phyloP scores from a whole-genome alignment of 1,284 basidiomycete species.

The Rugosomyces carneus region DNA sequence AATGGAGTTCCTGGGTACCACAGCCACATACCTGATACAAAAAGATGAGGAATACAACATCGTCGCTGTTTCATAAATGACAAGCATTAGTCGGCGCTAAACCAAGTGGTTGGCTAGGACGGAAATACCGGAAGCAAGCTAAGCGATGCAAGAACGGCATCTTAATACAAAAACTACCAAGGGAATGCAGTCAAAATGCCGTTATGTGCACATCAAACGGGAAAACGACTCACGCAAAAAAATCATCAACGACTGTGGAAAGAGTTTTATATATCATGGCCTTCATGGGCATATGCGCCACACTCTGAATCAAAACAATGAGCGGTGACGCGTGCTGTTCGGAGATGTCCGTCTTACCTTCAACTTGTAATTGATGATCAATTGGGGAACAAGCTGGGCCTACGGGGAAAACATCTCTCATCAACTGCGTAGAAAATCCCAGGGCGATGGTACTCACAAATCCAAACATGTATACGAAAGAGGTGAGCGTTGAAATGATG shows the following conservation, averaged over 20 bases:
- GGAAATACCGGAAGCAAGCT: slow-evolving; percentile 65
- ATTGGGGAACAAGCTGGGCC: slow-evolving; percentile 87
- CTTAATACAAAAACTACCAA: slow-evolving; percentile 79
- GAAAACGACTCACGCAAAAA: slow-evolving; percentile 66
- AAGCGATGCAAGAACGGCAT: slow-evolving; percentile 93
- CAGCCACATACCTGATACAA: slow-evolving; percentile 66
- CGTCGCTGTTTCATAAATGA: slow-evolving; percentile 48
- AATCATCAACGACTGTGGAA: slow-evolving; percentile 87
- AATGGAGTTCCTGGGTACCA: slow-evolving; percentile 10
- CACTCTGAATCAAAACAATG: slow-evolving; percentile 44
- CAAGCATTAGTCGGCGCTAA: slow-evolving; percentile 16
- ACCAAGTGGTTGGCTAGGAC: slow-evolving; percentile 10
- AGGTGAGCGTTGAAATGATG: slow-evolving; percentile 81
- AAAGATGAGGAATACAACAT: slow-evolving; percentile 85
- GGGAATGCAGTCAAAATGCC: slow-evolving; percentile 11
- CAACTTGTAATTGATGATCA: slow-evolving; percentile 95
- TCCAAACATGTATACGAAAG: slow-evolving; percentile 94
- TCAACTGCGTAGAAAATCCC: slow-evolving; percentile 12
- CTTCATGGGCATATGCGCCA: slow-evolving; percentile 94
- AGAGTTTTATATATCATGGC: slow-evolving; percentile 95
- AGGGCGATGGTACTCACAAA: slow-evolving; percentile 59
- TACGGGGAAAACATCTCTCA: slow-evolving; percentile 25
- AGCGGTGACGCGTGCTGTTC: not conserved
- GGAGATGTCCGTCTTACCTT: slow-evolving; percentile 49
- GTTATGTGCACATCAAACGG: not conserved